Conservation (phyloP, 139 green algal species). For the Spirogloea muscicola region DNA sequence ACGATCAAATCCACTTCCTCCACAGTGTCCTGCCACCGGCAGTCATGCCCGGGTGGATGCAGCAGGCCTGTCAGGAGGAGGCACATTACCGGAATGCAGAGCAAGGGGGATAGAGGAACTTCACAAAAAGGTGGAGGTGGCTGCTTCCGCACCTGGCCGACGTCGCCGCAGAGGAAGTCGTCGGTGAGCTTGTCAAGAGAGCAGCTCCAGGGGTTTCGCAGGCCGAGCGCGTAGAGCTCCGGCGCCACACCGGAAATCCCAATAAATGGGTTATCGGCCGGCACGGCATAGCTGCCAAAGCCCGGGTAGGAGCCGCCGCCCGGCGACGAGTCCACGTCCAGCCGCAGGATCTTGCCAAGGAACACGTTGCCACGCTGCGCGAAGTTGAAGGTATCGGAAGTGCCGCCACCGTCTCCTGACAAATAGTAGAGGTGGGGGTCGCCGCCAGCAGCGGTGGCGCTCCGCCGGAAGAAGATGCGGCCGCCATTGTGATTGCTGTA, state of each 20-base stretch:
- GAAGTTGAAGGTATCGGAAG: slow-evolving; percentile 15
- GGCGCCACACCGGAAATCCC: background rate
- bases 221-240: slow-evolving; percentile 13
- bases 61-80: no score
- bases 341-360: slow-evolving; percentile 32
- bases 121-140: no score
- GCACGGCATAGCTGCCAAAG: no score
- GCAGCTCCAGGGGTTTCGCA: slow-evolving; percentile 25
- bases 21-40: no score
- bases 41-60: no score
- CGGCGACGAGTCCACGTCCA: slow-evolving; percentile 1
- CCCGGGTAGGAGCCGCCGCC: background rate
- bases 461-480: slow-evolving; percentile 28
- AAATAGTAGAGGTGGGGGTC: slow-evolving; percentile 23
- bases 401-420: slow-evolving; percentile 17
- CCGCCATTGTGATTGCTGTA: slow-evolving; percentile 26
- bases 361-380: slow-evolving; percentile 6
- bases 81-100: no score
- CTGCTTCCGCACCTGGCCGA: slow-evolving; percentile 18
- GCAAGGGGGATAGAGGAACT: no score
- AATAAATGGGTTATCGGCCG: slow-evolving; percentile 8
- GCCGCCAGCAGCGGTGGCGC: no score
- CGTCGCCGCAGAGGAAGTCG: slow-evolving; percentile 13
- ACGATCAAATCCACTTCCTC: no score
- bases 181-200: background rate